phyloP scores from a whole-genome alignment of 2,329 filamentous ascomycete genomes.

The Chaetomium sp. region DNA sequence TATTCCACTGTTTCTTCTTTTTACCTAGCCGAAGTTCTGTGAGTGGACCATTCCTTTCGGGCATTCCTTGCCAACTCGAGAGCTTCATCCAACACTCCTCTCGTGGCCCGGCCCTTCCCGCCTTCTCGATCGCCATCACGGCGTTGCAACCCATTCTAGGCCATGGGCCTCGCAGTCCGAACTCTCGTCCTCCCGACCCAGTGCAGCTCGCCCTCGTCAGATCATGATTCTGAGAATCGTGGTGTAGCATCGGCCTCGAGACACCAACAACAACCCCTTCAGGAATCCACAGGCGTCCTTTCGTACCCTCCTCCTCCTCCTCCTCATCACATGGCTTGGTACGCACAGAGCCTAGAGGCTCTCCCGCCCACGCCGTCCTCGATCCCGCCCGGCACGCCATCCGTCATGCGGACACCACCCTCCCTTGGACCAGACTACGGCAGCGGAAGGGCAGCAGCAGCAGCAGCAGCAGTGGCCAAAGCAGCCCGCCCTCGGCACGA shows the following conservation, averaged over 20 bases:
- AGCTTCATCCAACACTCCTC: slow-evolving; percentile 9
- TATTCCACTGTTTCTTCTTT: slow-evolving; percentile 21
- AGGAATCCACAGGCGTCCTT: slow-evolving; percentile 47
- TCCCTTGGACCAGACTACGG: slow-evolving; percentile 45
- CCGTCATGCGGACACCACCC: slow-evolving; percentile 45
- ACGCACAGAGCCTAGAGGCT: slow-evolving; percentile 35
- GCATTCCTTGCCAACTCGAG: slow-evolving; percentile 15
- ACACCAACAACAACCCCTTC: slow-evolving; percentile 35
- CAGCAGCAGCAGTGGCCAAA: too few species aligned
- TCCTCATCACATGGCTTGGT: slow-evolving; percentile 23
- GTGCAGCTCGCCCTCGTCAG: slow-evolving; percentile 43
- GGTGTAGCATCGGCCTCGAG: slow-evolving; percentile 31
- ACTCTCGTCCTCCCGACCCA: slow-evolving; percentile 46
- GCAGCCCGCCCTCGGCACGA: too few species aligned
- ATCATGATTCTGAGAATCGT: slow-evolving; percentile 41
- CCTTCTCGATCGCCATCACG: slow-evolving; percentile 2
- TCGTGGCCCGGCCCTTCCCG: slow-evolving; percentile 13
- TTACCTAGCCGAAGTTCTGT: slow-evolving; percentile 14
- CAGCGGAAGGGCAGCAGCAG: not conserved
- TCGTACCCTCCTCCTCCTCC: slow-evolving; percentile 31
- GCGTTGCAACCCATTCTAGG: slow-evolving; percentile 9
- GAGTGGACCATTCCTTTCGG: slow-evolving; percentile 21
- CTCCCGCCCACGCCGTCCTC: slow-evolving; percentile 33
- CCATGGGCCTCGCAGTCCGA: slow-evolving; percentile 33
- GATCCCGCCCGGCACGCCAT: slow-evolving; percentile 38